These are phyloP conservation scores for Talaromyces piceae DNA, from an alignment of 2,329 filamentous ascomycete genomes.

Conservation along the genomic window DNA sequence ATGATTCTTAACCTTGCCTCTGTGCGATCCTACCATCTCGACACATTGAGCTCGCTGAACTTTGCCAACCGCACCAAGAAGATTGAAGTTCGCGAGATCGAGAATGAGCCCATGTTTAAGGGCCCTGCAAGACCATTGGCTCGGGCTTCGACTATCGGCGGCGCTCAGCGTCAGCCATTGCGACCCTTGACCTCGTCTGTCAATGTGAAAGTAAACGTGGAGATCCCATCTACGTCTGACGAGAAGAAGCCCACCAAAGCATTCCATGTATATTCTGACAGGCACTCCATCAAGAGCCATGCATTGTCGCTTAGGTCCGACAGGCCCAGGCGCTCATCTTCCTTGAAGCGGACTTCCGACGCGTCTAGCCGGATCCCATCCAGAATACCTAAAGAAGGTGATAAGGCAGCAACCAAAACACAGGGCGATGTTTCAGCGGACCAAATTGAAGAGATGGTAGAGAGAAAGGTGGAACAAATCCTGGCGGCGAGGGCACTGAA, in stretches of 20 bases:
- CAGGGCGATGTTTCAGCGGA: conserved; percentile 56
- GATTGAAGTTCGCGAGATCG: conserved; percentile 89
- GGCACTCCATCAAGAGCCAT: conserved; percentile 34
- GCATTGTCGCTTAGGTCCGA: conserved; percentile 39
- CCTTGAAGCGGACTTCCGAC: conserved; percentile 32
- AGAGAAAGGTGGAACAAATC: conserved; percentile 84
- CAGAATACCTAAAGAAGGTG: conserved; percentile 25
- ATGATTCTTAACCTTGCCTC: conserved; percentile 96
- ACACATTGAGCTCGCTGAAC: conserved; percentile 87
- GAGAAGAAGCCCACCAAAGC: conserved; percentile 69
- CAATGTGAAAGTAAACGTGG: conserved; percentile 60
- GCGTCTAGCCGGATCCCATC: conserved; percentile 41
- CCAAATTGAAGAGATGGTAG: conserved; percentile 83
- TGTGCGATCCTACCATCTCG: conserved; percentile 83
- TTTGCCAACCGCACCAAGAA: conserved; percentile 94
- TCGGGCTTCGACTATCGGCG: conserved; percentile 33
- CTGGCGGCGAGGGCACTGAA: conserved; percentile 65
- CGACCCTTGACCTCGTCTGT: conserved; percentile 68
- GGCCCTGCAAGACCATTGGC: conserved; percentile 54
- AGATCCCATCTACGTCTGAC: conserved; percentile 46
- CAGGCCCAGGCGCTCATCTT: conserved; percentile 38
- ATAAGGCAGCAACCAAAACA: conserved; percentile 23
- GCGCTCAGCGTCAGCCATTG: conserved; percentile 63
- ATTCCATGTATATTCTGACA: conserved; percentile 82
- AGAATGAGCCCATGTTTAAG: conserved; percentile 89